phyloP scores from a whole-genome alignment of 148 eudicot species.

The Rhododendron molle region DNA sequence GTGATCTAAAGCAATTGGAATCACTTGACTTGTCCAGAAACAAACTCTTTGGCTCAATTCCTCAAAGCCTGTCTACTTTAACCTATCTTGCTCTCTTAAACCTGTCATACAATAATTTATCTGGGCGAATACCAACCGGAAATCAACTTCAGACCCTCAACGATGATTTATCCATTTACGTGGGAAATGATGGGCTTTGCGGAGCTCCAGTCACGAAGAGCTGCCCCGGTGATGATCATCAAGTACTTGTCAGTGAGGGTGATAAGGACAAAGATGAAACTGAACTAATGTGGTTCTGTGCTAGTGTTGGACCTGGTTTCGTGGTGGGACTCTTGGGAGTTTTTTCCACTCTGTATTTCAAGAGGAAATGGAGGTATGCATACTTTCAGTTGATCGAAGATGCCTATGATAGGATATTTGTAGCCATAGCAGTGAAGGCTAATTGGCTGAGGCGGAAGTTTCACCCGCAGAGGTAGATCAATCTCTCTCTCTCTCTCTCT shows the following conservation, averaged over 20 bases:
- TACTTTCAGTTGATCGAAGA: background rate
- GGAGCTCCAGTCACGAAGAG: slow-evolving; percentile 11
- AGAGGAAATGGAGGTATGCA: background rate
- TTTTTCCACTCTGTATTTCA: background rate
- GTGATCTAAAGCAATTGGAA: background rate
- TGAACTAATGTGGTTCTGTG: background rate
- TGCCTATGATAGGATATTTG: background rate
- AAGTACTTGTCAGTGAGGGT: background rate
- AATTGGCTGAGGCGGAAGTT: background rate
- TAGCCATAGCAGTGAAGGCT: background rate
- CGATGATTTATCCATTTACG: background rate
- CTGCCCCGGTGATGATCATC: background rate
- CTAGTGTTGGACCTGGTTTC: background rate
- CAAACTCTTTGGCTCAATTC: slow-evolving; percentile 19
- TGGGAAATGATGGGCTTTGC: slow-evolving; percentile 15
- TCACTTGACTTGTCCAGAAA: slow-evolving; percentile 20
- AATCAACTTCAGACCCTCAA: slow-evolving; percentile 18
- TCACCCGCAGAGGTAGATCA: background rate
- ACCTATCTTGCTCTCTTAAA: slow-evolving; percentile 10
- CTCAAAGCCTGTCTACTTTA: slow-evolving; percentile 5
- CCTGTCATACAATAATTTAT: slow-evolving; percentile 20
- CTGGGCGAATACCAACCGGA: slow-evolving; percentile 16
- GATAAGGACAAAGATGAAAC: background rate
- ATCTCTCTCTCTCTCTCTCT: no score
- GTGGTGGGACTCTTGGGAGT: background rate